Evolutionary conservation across 441 rosid species (phyloP).

Genomic region (Gossypium trilobum): DNA sequence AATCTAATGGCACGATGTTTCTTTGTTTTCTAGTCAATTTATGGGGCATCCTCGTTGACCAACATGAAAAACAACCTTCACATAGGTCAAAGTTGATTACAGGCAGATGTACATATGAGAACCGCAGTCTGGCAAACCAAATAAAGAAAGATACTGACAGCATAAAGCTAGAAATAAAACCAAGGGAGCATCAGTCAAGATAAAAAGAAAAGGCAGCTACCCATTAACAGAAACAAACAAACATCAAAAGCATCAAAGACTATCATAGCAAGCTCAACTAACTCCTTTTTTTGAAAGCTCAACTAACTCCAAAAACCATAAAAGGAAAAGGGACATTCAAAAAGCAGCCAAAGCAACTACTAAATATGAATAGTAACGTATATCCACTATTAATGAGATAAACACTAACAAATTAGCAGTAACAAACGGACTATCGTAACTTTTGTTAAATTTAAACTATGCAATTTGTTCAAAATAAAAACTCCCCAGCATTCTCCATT

Average conservation of each 20-base stretch:
- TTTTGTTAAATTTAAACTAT: constrained; percentile 13
- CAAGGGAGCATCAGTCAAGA: too few species aligned
- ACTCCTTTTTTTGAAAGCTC: too few species aligned
- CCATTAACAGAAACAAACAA: background rate
- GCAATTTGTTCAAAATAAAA: constrained; percentile 9
- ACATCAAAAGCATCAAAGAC: background rate
- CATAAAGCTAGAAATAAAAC: too few species aligned
- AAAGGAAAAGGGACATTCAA: background rate
- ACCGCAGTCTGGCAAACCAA: too few species aligned
- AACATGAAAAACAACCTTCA: too few species aligned
- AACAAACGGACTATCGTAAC: background rate
- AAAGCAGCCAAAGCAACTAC: background rate
- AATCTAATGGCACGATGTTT: too few species aligned
- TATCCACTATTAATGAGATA: background rate
- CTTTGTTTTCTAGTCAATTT: too few species aligned
- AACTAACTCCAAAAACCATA: background rate
- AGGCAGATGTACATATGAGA: too few species aligned
- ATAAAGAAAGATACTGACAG: too few species aligned
- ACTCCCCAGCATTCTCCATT: background rate
- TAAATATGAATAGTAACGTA: background rate
- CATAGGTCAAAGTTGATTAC: too few species aligned
- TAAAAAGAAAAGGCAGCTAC: background rate
- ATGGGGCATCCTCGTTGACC: too few species aligned
- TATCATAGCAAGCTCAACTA: background rate
- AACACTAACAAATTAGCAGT: too few species aligned